Evolutionary conservation across 371 early-diverging fungal species (phyloP).

Genomic region (Rhizomucor miehei): DNA sequence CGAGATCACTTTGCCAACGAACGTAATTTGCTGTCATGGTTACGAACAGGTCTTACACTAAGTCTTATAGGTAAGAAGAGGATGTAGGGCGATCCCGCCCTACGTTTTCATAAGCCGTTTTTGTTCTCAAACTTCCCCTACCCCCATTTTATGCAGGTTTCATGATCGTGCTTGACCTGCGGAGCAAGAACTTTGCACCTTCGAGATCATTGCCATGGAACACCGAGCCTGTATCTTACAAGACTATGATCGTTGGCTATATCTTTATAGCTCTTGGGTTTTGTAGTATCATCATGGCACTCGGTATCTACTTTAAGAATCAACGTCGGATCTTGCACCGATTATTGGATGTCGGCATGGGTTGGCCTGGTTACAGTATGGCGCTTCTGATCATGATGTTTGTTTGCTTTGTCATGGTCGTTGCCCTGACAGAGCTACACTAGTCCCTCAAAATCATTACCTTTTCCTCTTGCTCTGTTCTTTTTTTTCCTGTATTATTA

Average conservation of each 20-base stretch:
- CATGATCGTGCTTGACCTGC: constrained; percentile 36
- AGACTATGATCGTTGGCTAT: constrained; percentile 26
- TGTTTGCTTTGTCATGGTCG: constrained; percentile 39
- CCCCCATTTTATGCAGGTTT: constrained; percentile 35
- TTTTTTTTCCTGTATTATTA: no score
- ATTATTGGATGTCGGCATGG: constrained; percentile 38
- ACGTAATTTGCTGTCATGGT: constrained; percentile 37
- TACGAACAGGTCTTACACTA: constrained; percentile 40
- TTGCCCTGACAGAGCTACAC: constrained; percentile 15
- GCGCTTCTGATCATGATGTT: constrained; percentile 32
- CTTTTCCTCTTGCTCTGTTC: no score
- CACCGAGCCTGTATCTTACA: constrained; percentile 14
- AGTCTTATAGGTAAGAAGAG: constrained; percentile 30
- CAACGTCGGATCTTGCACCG: constrained; percentile 30
- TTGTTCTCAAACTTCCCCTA: no score
- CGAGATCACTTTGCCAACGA: constrained; percentile 47
- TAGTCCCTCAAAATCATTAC: no score
- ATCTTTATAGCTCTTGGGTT: constrained; percentile 37
- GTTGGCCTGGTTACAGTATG: constrained; percentile 36
- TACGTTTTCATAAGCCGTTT: no score
- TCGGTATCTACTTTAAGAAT: constrained; percentile 36
- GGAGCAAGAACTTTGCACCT: constrained; percentile 34
- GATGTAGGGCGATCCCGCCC: no score
- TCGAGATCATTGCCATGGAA: constrained; percentile 39
- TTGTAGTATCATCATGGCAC: constrained; percentile 23